These are phyloP conservation scores for Mortierella alpina DNA, from an alignment of 192 early-diverging fungal genomes.

Conservation along the genomic window DNA sequence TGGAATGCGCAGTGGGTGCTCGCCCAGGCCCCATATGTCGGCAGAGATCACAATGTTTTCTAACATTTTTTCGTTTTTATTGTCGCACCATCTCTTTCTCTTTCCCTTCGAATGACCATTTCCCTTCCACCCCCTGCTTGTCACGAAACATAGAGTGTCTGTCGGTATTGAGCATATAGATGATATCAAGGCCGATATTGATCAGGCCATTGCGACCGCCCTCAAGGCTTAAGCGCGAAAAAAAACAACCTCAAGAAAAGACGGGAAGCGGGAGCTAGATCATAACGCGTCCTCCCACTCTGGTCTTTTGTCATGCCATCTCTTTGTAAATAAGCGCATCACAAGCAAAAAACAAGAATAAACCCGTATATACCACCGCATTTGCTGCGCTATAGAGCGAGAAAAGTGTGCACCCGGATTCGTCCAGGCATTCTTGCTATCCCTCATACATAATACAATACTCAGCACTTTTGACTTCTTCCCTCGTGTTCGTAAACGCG, in stretches of 20 bases:
- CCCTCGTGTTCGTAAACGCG: too few species aligned
- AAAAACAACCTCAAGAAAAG: not conserved
- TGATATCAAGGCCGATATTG: slow-evolving; percentile 76
- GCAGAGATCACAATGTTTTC: not conserved
- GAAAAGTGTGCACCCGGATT: too few species aligned
- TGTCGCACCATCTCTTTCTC: slow-evolving; percentile 2
- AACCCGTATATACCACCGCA: too few species aligned
- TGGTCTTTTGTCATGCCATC: not conserved
- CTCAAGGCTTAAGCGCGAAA: slow-evolving; percentile 13
- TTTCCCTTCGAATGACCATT: not conserved
- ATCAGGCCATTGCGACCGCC: slow-evolving; percentile 58
- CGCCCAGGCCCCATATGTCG: not conserved
- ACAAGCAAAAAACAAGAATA: too few species aligned
- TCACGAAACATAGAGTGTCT: slow-evolving; percentile 64
- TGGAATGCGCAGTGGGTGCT: not conserved
- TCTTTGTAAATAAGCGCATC: not conserved
- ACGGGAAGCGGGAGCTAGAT: not conserved
- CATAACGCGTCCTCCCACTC: not conserved
- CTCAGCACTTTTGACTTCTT: too few species aligned
- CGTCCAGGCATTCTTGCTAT: too few species aligned
- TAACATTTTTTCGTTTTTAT: slow-evolving; percentile 4
- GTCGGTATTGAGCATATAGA: slow-evolving; percentile 88
- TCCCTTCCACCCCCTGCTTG: not conserved
- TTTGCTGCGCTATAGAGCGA: too few species aligned
- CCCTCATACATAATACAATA: too few species aligned